Evolutionary conservation across 2,329 filamentous ascomycete species (phyloP), one percentile per base, ranked within the genome.

Genomic region (Sporothrix euskadiensis): DNA sequence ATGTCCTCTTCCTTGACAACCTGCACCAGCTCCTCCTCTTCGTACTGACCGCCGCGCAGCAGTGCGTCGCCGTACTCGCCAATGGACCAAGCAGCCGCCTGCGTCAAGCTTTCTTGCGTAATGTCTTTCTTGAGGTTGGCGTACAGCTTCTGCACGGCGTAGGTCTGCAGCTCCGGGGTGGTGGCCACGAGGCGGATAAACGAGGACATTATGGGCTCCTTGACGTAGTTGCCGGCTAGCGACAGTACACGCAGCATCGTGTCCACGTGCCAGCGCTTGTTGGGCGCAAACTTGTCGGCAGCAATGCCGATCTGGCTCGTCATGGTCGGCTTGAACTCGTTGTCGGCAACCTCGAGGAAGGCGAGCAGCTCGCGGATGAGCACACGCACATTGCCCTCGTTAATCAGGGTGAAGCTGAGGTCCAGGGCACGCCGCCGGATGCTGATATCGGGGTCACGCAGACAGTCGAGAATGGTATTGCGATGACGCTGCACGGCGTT

Each of bases 321-420:
- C 94, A 99, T 98, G 71, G 94, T 93, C 7, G 96, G 93, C 84
- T 99, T 99, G 85, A 99, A 99, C 82, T 99, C 96, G 77, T 97
- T 97, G 79, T 99, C 96, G 72, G 97, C 95, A 70, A 97, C 94
- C 81, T 99, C 96, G 73, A 99, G 83, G 86, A 99, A 99, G 7
- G 96, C 94, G 59, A 99, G 86, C 56, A 99, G 86, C 81, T 99
- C 97, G 76, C 97, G 87, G 74, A 99, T 96, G 54, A 99, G 87
- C 4, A 98, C 93, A 54, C 96, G 91, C 49, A 99, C 94, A 78
- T 99, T 99, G 82, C 91, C 90, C 81, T 98, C 96, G 81, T 99
- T 98, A 83, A 99, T 98, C 71, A 99, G 86, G 4, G 97, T 99
- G 80, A 99, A 99, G 82, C 96, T 98, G 73, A 99, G 89, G 80